Base-by-base conservation (phyloP, 495 filamentous ascomycete species). In the Trichoderma parareesei region DNA sequence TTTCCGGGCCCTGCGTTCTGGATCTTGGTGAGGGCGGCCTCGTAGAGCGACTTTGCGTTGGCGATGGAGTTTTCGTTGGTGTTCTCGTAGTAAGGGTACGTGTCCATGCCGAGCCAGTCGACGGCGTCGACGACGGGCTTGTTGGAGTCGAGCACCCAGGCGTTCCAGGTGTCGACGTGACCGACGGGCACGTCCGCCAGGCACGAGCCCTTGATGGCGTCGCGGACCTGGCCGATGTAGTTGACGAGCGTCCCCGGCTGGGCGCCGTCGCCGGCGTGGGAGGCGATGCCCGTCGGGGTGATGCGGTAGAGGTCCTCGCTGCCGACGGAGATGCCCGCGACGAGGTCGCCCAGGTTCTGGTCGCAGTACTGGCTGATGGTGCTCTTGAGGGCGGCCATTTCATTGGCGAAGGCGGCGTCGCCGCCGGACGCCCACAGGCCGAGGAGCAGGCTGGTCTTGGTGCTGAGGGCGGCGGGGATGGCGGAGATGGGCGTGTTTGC, bases 161-260 rank as follows among this genome's bases (percentile, higher is more conserved):
- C 86, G 55, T 88, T 91, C 92, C 93, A 97, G 64, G 92, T 96
- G 75, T 97, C 92, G 71, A 95, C 92, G 75, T 96, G 91, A 53
- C 93, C 92, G 69, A 97, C 78, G 11, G 84, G 78, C 43, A 77
- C 78, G 48, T 71, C 73, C 46, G 77, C 77, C 64, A 90, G 77
- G 55, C 70, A 65, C 43, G 90, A 90, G 67, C 81, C 81, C 10
- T 75, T 64, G 69, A 93, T 84, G 66, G 81, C 73, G 8, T 76
- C 71, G 62, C 85, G 82, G 65, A 87, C 83, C 72, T 86, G 76
- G 60, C 81, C 72, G 78, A 93, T 92, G 79, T 88, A 90, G 62
- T 74, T 70, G 69, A 80, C 83, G 59, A 93, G 74, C 14, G 74
- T 78, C 44, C 80, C 77, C 10, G 90, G 86, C 38, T 79, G 75